Base-by-base conservation (phyloP, 371 early-diverging fungal genomes). In the Fennellomyces sp. region DNA sequence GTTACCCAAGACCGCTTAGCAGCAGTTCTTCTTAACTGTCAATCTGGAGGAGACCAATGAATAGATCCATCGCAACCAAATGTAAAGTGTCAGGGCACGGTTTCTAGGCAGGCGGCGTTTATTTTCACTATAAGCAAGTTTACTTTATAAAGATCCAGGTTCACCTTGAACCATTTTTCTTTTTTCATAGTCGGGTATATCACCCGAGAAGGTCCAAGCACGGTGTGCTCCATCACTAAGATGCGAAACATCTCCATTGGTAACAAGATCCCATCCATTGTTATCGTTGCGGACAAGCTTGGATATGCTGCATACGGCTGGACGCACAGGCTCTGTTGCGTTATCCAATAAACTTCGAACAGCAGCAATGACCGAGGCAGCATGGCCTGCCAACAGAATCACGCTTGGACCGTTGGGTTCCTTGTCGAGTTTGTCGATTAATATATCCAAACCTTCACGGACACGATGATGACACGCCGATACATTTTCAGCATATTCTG, bases 151-250 rank as follows among this genome's bases (percentile, higher is more conserved):
- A 36, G 10, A 36, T 10, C 3, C 33, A 19, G 33, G 54, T n/a
- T 49, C 21, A 19, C 21, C 36, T 7, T 4, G n/a, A 25, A 27
- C 27, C 30, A 47, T 54, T 36, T 61, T 61, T 2, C 59, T 56
- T 29, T 49, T 48, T 39, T 66, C 68, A 65, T 76, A 76, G 26
- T 73, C 72, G 29, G 77, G 77, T 0, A 73, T 51, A 58, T 76
- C 74, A 26, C 77, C 73, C 10, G 61, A 25, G 49, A 76, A 76
- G 45, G 59, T 71, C 77, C 77, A 76, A 12, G 69, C 59, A 29
- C 77, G 58, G 35, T 71, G 72, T 25, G 71, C 65, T 8, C 77
- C 77, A 36, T 67, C 52, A 6, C 60, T 61, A 12, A 76, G 47
- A 60, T 73, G 72, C 2, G 52, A 5, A 19, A 60, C 63, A 15